Evolutionary conservation across 345 rosid species (phyloP), one percentile per base, ranked within the genome.

Genomic region (Rhizophora mangle): DNA sequence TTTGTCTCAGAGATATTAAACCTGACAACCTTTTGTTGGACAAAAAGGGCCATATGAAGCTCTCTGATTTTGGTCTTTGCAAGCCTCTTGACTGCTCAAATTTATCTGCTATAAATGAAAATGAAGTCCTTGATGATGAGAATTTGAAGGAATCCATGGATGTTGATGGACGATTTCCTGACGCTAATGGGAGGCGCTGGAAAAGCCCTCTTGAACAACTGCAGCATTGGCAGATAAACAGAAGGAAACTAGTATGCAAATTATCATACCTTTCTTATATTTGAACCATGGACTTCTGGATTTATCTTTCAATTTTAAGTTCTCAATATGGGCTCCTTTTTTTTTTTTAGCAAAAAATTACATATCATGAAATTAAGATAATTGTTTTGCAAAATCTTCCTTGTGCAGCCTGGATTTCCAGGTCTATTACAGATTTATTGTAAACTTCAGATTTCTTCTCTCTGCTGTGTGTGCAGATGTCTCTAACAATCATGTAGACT

Each of bases 11-110:
- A 84, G 98, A 94, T 81, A 91, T 94, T 76, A 94, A 94, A 82
- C 97, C 98, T 26, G 98, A 93, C 83, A 91, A 94, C 74, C 89
- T 94, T 65, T 76, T 94, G 62, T 74, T 94, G 86, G 98, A 94
- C 82, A 86, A 81, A 86, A 57, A 85, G 72, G 98, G 98, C 67
- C 98, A 91, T 74, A 81, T 88, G 91, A 91, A 85, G 88, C 87
- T 94, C 68, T 94, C 97, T 27, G 98, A 94, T 81, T 93, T 94
- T 85, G 98, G 97, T 81, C 94, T 94, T 69, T 94, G 98, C 87
- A 94, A 94, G 78, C 97, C 98, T 72, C 92, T 94, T 63, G 95
- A 91, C 75, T 88, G 94, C 76, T 76, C 92, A 71, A 81, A 77
- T 79, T 82, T 94, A 71, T 86, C 87, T 53, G 76, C 90, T 58